Conservation (phyloP, 2,329 filamentous ascomycete genomes). For the Fusarium humuli region DNA sequence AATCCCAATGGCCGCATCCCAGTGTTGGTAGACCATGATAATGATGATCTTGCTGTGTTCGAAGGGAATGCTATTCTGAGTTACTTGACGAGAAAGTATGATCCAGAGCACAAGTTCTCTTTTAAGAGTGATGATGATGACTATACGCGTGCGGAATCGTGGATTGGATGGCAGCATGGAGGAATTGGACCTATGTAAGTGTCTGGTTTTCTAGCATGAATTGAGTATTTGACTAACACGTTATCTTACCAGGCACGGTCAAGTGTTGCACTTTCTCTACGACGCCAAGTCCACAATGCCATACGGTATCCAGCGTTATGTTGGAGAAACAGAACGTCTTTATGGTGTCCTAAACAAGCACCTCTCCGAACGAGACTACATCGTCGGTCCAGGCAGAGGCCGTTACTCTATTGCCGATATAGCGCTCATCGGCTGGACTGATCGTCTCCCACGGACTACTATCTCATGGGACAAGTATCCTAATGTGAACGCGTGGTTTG, state of each 20-base stretch:
- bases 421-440: slow-evolving; percentile 76
- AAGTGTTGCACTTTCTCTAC: slow-evolving; percentile 76
- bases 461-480: slow-evolving; percentile 73
- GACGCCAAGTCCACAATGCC: slow-evolving; percentile 75
- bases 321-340: slow-evolving; percentile 79
- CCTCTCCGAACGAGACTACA: slow-evolving; percentile 63
- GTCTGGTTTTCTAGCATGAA: background rate
- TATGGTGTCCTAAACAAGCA: slow-evolving; percentile 78
- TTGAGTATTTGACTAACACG: slow-evolving; percentile 26
- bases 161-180: slow-evolving; percentile 79
- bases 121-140: slow-evolving; percentile 55
- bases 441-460: slow-evolving; percentile 55
- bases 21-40: slow-evolving; percentile 74
- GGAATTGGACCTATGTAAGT: slow-evolving; percentile 72
- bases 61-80: slow-evolving; percentile 80
- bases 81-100: slow-evolving; percentile 80
- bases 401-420: slow-evolving; percentile 79
- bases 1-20: slow-evolving; percentile 75
- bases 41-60: slow-evolving; percentile 72
- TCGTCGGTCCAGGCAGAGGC: slow-evolving; percentile 65
- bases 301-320: slow-evolving; percentile 78
- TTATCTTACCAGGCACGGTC: slow-evolving; percentile 69
- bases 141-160: slow-evolving; percentile 55
- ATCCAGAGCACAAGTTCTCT: slow-evolving; percentile 62
- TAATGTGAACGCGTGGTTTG: slow-evolving; percentile 77